phyloP scores from a whole-genome alignment of 306 rosid genomes.

The Vachellia pachyceras region DNA sequence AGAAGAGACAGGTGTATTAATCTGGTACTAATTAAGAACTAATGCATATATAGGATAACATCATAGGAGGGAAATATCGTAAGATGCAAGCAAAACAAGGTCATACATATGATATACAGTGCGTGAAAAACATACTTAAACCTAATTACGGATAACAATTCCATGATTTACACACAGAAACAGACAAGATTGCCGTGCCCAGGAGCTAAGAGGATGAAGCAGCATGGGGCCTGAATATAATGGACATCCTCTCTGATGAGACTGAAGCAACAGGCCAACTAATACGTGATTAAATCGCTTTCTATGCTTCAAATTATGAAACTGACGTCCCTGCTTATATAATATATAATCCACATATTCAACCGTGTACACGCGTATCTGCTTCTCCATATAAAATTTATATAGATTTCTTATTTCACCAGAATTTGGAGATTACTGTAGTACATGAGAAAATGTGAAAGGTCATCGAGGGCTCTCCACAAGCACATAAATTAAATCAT shows the following conservation, averaged over 20 bases:
- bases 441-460: neutral
- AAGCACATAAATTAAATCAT: neutral
- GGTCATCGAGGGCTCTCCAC: conserved; percentile 8
- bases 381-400: neutral
- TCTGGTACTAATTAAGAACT: neutral
- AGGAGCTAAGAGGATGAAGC: neutral
- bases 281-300: conserved; percentile 19
- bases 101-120: neutral
- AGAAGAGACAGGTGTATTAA: no score
- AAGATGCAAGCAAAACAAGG: conserved; percentile 15
- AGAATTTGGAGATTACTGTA: neutral
- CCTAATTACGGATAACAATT: neutral
- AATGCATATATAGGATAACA: no score
- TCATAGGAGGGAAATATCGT: neutral
- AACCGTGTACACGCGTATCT: neutral
- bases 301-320: neutral
- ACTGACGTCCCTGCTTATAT: neutral
- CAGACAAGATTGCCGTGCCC: neutral
- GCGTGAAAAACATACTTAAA: neutral
- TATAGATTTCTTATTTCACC: neutral
- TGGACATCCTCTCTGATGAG: conserved; percentile 18
- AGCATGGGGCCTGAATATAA: neutral
- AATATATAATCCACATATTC: neutral
- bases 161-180: neutral
- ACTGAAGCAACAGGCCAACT: conserved; percentile 18